These are phyloP conservation scores for Coemansia sp. DNA, from an alignment of 192 early-diverging fungal species.

Conservation along the genomic window DNA sequence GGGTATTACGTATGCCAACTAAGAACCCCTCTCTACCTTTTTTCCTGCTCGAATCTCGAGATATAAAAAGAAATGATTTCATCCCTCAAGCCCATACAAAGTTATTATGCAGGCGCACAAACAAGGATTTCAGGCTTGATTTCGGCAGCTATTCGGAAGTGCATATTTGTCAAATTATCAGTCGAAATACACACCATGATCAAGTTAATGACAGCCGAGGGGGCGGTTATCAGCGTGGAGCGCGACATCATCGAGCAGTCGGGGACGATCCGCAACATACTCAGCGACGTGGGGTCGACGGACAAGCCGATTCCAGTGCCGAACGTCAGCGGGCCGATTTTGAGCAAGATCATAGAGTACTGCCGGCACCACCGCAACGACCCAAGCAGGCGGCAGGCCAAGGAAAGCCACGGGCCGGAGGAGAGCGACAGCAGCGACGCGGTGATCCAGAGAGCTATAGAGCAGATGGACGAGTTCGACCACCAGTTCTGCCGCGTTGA, in stretches of 20 bases:
- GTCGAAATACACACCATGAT: conserved; percentile 4
- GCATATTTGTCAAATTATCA: not conserved
- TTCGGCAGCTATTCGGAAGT: not conserved
- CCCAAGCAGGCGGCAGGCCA: conserved; percentile 16
- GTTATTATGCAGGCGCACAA: no score
- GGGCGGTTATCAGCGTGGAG: conserved; percentile 37
- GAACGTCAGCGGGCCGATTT: conserved; percentile 86
- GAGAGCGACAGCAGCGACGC: conserved; percentile 49
- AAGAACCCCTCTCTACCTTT: no score
- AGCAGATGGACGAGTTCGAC: conserved; percentile 89
- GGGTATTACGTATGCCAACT: no score
- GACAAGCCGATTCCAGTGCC: conserved; percentile 74
- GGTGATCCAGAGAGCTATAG: conserved; percentile 59
- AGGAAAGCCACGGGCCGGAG: conserved; percentile 36
- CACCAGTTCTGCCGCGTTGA: conserved; percentile 88
- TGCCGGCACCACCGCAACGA: conserved; percentile 85
- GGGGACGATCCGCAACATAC: conserved; percentile 47
- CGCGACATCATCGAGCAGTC: conserved; percentile 53
- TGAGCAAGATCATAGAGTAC: conserved; percentile 87
- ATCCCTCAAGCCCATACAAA: no score
- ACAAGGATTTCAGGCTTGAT: not conserved
- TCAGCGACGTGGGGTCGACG: conserved; percentile 40
- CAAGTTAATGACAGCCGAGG: conserved; percentile 46
- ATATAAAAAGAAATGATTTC: no score
- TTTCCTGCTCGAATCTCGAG: no score